Evolutionary conservation across 805 yeast genomes (phyloP).

Genomic region (Tetrapisispora arboricola): DNA sequence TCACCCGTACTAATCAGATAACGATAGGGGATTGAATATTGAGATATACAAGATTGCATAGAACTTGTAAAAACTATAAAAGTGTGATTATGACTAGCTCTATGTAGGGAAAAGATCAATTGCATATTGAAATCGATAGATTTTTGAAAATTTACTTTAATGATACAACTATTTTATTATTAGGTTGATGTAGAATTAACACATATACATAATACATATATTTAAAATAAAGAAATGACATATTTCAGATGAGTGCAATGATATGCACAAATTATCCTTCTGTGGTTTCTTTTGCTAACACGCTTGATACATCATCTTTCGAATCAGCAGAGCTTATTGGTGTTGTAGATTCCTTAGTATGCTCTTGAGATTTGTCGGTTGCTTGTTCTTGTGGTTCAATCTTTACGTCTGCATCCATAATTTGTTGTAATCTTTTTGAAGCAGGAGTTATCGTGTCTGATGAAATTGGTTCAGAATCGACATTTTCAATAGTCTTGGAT

Average conservation of each 20-base stretch:
- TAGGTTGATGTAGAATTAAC: too few species aligned
- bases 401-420: neutral
- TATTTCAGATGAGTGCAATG: too few species aligned
- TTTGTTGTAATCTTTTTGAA: neutral
- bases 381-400: neutral
- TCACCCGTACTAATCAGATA: too few species aligned
- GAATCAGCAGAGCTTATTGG: neutral
- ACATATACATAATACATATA: too few species aligned
- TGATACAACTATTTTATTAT: neutral
- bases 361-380: neutral
- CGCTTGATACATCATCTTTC: neutral
- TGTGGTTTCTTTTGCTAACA: constrained; percentile 2
- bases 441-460: neutral
- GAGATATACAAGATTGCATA: too few species aligned
- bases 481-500: neutral
- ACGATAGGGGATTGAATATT: too few species aligned
- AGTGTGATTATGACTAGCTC: too few species aligned
- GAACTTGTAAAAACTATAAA: too few species aligned
- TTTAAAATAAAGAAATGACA: too few species aligned
- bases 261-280: constrained; percentile 1
- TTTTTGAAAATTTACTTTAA: too few species aligned
- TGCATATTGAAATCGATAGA: too few species aligned
- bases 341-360: neutral
- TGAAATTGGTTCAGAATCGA: neutral
- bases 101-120: too few species aligned